Base-by-base conservation (phyloP, 2,329 filamentous ascomycete species). In the Grosmannia clavigera region DNA sequence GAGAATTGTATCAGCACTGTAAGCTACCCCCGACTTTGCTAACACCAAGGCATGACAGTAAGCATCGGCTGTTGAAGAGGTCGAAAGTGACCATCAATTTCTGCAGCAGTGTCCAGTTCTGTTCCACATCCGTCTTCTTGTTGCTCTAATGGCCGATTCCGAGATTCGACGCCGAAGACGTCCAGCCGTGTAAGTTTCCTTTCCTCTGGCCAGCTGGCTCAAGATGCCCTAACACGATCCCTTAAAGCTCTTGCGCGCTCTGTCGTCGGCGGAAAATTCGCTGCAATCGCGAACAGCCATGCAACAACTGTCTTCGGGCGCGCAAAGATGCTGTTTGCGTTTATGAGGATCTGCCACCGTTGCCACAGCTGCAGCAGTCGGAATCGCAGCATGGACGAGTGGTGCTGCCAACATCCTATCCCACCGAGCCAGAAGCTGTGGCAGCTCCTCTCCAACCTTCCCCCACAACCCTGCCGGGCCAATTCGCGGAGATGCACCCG, bases 241-340 rank as follows among this genome's bases (percentile, higher is more conserved):
- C 6, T 2, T 12, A 5, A 35, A 64, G 63, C 19, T 62, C 60
- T 27, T 63, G 60, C 53, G 57, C 52, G 10, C 67, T 73, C 1
- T 77, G 75, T 61, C 67, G 75, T 19, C 69, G 67, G 27, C 73
- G 75, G 52, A 78, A 78, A 61, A 70, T 76, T 12, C 68, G 71
- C 19, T 78, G 75, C 60, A 71, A 76, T 60, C 68, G 73, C 22
- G 68, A 71, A 29, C 63, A 62, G 2, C 75, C 75, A 0, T 78
- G 75, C 61, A 71, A 67, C 60, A 76, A 76, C 58, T 77, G 75
- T 55, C 58, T 70, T 6, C 69, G 70, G 0, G 71, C 74, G 3
- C 60, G 61, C 53, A 60, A 59, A 25, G 40, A 52, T 11, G 61
- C 58, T 14, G 33, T 19, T 7, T 63, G 63, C 27, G 56, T 59